Evolutionary conservation across 768 basidiomycete species (phyloP), one percentile per base, ranked within the genome.

Genomic region (Galerina marginata): DNA sequence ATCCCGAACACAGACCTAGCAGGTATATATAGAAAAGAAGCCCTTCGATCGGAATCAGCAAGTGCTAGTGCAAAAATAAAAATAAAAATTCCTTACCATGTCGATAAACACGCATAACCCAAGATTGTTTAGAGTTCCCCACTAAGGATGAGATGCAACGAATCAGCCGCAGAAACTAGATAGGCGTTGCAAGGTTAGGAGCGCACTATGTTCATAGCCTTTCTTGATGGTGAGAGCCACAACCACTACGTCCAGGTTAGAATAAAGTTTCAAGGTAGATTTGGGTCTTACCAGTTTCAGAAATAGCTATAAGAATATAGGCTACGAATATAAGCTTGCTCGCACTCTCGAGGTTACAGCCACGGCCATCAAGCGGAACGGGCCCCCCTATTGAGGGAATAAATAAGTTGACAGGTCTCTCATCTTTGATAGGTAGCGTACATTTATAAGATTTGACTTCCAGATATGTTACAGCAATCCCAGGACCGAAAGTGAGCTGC

Each of bases 221-320:
- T 48, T 59, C 15, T 10, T 6, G 2, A 54, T 33, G 23, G 50
- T 62, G 37, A 58, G 52, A 20, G 0, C 23, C 20, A 60, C 52
- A 7, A 60, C 53, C 14, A 49, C 59, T 60, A 15, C 33, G 43
- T 29, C 16, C 0, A 38, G 23, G 15, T 49, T 12, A 57, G 43
- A 37, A 26, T 20, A 3, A n/a, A 59, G 25, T n/a, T 37, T 29
- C 6, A 20, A 25, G 2, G 29, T 1, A 33, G 7, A 33, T 33
- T 33, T 33, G 29, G 2, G 29, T 2, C 29, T 36, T 55, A 79
- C 80, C 67, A 6, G 77, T 80, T 68, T 81, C 80, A 2, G 71
- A 75, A 6, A 79, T 5, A 25, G 76, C 67, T 7, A 81, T 67
- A 16, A 78, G 64, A 7, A 77, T 65, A 59, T 79, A 81, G 1